Conservation (phyloP, 805 yeast species). For the Ogataea kodamae region DNA sequence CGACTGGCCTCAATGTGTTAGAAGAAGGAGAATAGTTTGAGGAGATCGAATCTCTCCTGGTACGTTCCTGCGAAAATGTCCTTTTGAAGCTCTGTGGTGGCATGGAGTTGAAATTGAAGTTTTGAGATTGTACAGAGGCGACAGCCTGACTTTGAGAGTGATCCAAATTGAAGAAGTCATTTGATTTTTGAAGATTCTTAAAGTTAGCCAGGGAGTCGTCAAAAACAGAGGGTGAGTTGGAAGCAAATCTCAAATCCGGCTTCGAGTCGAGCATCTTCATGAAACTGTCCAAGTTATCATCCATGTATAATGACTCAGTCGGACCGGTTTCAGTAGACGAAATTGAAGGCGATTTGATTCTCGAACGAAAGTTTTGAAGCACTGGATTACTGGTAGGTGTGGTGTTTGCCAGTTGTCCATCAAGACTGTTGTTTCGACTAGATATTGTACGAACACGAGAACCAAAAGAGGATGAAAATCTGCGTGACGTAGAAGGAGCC, state of each 20-base stretch:
- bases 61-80: conserved; percentile 13
- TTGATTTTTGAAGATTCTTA: conserved; percentile 27
- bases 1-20: conserved; percentile 19
- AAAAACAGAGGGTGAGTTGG: conserved; percentile 26
- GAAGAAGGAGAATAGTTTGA: conserved; percentile 26
- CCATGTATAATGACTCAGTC: conserved; percentile 27
- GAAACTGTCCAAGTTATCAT: conserved; percentile 34
- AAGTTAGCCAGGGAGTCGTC: conserved; percentile 30
- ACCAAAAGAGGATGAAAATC: conserved; percentile 71
- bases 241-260: conserved; percentile 34
- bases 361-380: conserved; percentile 24
- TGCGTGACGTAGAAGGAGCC: conserved; percentile 40
- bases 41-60: conserved; percentile 22
- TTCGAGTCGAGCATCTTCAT: conserved; percentile 35
- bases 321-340: conserved; percentile 28
- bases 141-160: conserved; percentile 8
- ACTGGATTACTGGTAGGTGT: conserved; percentile 21
- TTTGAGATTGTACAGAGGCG: conserved; percentile 1
- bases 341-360: conserved; percentile 23
- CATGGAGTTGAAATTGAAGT: too few relatives aligned
- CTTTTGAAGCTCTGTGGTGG: conserved; percentile 17
- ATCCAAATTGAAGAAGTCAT: conserved; percentile 23
- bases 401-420: conserved; percentile 23
- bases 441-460: conserved; percentile 40
- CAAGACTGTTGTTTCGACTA: conserved; percentile 30